Conservation (phyloP, 2,329 filamentous ascomycete species). For the Aspergillus amoenus region DNA sequence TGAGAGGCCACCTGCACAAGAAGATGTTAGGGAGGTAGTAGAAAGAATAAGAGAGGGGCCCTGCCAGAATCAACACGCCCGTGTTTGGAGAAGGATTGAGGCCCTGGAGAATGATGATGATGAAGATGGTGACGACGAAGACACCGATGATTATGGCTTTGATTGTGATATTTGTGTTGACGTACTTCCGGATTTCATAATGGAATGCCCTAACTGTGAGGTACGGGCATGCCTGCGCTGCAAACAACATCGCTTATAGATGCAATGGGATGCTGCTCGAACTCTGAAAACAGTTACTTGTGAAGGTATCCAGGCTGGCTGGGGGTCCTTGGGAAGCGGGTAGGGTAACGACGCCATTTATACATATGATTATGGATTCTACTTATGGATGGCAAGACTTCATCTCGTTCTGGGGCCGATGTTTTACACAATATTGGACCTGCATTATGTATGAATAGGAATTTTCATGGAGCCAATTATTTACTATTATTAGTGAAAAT, state of each 20-base stretch:
- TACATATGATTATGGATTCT: background rate
- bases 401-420: background rate
- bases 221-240: conserved; percentile 11
- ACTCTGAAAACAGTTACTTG: background rate
- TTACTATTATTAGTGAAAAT: too few relatives aligned
- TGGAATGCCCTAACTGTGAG: conserved; percentile 9
- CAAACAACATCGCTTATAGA: conserved; percentile 15
- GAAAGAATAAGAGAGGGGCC: conserved; percentile 16
- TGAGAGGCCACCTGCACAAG: background rate
- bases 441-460: too few relatives aligned
- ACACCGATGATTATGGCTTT: background rate
- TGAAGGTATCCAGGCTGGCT: background rate
- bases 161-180: conserved; percentile 12
- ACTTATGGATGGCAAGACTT: background rate
- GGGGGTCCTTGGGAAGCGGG: background rate
- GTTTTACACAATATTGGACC: background rate
- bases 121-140: background rate
- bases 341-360: background rate
- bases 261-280: background rate
- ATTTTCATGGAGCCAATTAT: too few relatives aligned
- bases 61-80: conserved; percentile 3
- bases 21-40: conserved; percentile 7
- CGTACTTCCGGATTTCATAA: conserved; percentile 7
- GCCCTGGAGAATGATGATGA: background rate
- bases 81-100: conserved; percentile 6